Evolutionary conservation across 192 early-diverging fungal species (phyloP).

Genomic region (Umbelopsis sp.): DNA sequence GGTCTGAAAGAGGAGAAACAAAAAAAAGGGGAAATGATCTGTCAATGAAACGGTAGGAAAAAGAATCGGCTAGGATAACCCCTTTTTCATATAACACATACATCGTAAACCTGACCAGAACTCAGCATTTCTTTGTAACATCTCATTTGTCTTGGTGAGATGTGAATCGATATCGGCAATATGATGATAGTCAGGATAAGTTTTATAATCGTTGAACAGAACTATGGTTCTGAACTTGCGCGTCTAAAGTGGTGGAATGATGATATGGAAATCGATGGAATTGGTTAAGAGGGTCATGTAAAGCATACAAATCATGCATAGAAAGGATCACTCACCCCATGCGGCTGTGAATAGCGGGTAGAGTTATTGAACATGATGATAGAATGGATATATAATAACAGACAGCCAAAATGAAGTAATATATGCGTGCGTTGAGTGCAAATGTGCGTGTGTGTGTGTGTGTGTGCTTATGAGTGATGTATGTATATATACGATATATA

Average conservation of each 20-base stretch:
- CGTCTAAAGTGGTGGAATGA: neutral
- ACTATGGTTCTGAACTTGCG: conserved; percentile 7
- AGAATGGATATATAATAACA: neutral
- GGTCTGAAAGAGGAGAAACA: neutral
- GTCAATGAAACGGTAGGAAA: conserved; percentile 1
- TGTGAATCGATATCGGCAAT: conserved; percentile 22
- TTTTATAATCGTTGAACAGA: conserved; percentile 4
- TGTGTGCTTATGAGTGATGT: neutral
- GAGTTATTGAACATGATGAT: neutral
- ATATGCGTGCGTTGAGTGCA: too few species aligned
- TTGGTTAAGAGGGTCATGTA: too few species aligned
- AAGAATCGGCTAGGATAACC: neutral
- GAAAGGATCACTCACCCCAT: neutral
- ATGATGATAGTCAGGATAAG: conserved; percentile 4
- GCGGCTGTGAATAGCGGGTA: neutral
- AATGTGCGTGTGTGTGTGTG: neutral
- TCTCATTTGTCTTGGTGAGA: conserved; percentile 22
- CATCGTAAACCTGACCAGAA: conserved; percentile 22
- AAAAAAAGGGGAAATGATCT: neutral
- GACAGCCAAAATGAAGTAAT: neutral
- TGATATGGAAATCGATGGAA: neutral
- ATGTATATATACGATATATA: too few species aligned
- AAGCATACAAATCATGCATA: neutral
- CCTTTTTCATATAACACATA: neutral
- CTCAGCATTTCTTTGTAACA: conserved; percentile 24